A percentile compares a stretch with the other conserved stretches of the same genome.
phyloP scores from a whole-genome alignment of 1,284 basidiomycete genomes.

The Ceratobasidium sp. region DNA sequence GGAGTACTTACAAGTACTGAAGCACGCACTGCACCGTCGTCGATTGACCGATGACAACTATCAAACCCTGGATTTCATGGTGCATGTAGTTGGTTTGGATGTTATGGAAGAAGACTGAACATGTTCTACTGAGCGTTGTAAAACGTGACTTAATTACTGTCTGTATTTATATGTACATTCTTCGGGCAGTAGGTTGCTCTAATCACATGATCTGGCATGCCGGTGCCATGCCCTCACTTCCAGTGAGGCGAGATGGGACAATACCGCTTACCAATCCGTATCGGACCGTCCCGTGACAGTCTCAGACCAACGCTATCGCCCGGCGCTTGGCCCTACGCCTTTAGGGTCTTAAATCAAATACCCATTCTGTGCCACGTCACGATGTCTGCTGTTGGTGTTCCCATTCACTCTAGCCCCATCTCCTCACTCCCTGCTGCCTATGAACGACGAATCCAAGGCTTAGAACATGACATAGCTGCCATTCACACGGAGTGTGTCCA shows the following conservation, averaged over 20 bases:
- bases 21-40: no score
- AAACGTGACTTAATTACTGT: neutral
- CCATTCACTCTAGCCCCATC: neutral
- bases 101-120: no score
- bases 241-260: neutral
- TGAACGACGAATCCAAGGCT: neutral
- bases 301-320: constrained; percentile 2
- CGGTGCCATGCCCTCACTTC: neutral
- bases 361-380: neutral
- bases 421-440: neutral
- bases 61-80: no score
- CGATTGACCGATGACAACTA: no score
- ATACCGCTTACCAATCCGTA: constrained; percentile 6
- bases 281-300: neutral
- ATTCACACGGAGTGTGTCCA: neutral
- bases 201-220: constrained; percentile 2
- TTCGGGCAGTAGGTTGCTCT: neutral
- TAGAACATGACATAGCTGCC: neutral
- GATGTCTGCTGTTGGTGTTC: neutral
- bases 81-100: no score
- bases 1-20: constrained; percentile 26
- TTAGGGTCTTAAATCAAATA: no score
- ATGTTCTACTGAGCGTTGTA: no score
- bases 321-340: no score
- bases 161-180: neutral